Evolutionary conservation across 768 basidiomycete species (phyloP).

Genomic region (Mycena epipterygia): DNA sequence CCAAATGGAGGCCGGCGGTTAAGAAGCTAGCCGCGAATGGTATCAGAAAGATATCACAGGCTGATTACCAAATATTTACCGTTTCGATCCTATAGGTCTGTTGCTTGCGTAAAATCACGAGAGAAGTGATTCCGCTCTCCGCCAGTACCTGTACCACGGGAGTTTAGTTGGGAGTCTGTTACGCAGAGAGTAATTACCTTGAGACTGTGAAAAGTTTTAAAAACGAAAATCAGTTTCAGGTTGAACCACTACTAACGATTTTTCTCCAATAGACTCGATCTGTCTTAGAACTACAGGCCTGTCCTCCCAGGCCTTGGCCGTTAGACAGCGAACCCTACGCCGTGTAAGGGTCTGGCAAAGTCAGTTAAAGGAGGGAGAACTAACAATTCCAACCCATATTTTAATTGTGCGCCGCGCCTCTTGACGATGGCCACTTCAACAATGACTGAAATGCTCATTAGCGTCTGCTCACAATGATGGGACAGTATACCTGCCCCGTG

Average conservation of each 20-base stretch:
- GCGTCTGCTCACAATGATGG: background rate
- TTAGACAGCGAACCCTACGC: constrained; percentile 78
- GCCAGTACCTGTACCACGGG: constrained; percentile 73
- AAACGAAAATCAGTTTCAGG: background rate
- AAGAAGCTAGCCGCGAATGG: constrained; percentile 70
- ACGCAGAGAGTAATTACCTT: constrained; percentile 41
- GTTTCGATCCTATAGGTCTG: constrained; percentile 74
- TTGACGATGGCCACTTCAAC: constrained; percentile 82
- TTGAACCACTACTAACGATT: constrained; percentile 72
- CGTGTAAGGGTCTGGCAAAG: background rate
- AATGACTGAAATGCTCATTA: constrained; percentile 63
- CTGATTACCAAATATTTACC: constrained; percentile 51
- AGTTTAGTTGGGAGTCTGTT: background rate
- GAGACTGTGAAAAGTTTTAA: constrained; percentile 41
- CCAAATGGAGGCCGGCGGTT: constrained; percentile 86
- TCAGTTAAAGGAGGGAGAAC: constrained; percentile 39
- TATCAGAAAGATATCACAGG: constrained; percentile 19
- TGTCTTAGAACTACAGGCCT: constrained; percentile 87
- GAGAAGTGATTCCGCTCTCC: constrained; percentile 76
- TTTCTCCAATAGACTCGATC: constrained; percentile 91
- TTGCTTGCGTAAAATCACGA: constrained; percentile 68
- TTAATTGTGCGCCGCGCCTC: constrained; percentile 74
- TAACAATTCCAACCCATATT: constrained; percentile 82
- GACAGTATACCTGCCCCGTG: constrained; percentile 65
- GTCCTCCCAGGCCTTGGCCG: constrained; percentile 94